Base-by-base conservation (phyloP, 2,329 filamentous ascomycete genomes). In the Colletotrichum liaoningense region DNA sequence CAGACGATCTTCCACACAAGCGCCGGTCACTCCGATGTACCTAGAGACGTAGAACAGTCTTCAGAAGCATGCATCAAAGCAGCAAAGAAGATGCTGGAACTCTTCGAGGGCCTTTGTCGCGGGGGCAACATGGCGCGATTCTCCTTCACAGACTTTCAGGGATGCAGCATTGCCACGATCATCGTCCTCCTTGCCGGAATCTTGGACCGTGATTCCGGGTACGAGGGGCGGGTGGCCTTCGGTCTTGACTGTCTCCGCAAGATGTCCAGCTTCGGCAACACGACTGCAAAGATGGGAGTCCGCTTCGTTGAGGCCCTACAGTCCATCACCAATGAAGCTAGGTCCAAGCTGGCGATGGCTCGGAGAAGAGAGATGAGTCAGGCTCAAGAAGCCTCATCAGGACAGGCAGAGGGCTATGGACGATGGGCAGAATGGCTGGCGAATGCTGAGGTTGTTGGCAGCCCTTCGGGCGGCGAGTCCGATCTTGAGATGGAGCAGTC, bases 81-180 rank as follows among this genome's bases (percentile, higher is more conserved):
- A 2, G 80, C 79, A 5, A 78, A 76, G 24, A 82, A 82, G 60
- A 75, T 80, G 19, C 77, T 83, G 0, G 74, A 74, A 14, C 73
- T 83, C 0, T 82, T 83, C 33, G 80, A 82, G 56, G 78, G 67
- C 3, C 60, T 83, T 19, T 75, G 69, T 3, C 67, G 62, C 2
- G 80, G 76, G 2, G 76, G 77, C 3, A 82, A 82, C 9, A 79
- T 80, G n/a, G 79, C 80, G 2, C 78, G 79, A 0, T 83, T 83
- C 60, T 83, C 82, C 0, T 83, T 83, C 59, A 82, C 82, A 5
- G 82, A 83, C 72, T 83, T 83, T 26, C 82, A 83, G 63, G 82
- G 80, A 14, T 83, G 82, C 69, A 83, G 82, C 49, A 82, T 81
- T 19, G 81, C 82, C 4, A 83, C 80, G 1, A 83, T 83, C 28